Evolutionary conservation across 1,139 yeast species (phyloP), one percentile per base, ranked within the genome.

Genomic region (Debaryomyces psychrophilus): DNA sequence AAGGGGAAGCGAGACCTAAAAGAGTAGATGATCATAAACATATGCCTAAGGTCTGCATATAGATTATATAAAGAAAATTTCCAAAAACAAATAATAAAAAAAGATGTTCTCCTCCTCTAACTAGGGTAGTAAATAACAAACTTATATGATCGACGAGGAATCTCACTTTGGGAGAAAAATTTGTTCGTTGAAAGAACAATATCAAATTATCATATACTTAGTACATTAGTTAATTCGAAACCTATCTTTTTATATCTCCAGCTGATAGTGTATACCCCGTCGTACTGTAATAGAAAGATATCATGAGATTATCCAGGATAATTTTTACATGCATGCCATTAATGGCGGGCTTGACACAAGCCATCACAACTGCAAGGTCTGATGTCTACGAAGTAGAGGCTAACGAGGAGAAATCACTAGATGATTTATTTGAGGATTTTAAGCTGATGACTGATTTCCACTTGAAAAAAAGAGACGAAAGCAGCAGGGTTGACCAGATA

Each of bases 401-500:
- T 12, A 28, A 27, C 9, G 18, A 18, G 8, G 37, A 41, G 9
- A 27, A 18, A 18, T n/a, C 18, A 4, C 9, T 31, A 26, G 39
- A 34, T 6, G 23, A 15, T 26, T 25, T 34, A 23, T 34, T 18
- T 25, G 44, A 38, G 22, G 41, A 38, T 18, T 20, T 38, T 20
- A 12, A 18, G 27, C 25, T 12, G 34, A 28, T 38, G 8, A 22
- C 33, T 8, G 41, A 28, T 18, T 14, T n/a, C n/a, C 34, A 38
- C 4, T 18, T 44, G 29, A 26, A 25, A 15, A 39, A 39, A 26
- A 44, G 46, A 29, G 27, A 29, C 6, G 34, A 29, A 5, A 29
- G 22, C 11, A 17, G n/a, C 11, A 31, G 25, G 8, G 51, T 58
- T 5, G 53, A 52, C 25, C 56, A 62, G 9, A 50, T 68, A 3